A percentile compares a stretch with the other conserved stretches of the same genome.
Evolutionary conservation across 768 basidiomycete species (phyloP).

Genomic region (Phlegmacium glaucopus): DNA sequence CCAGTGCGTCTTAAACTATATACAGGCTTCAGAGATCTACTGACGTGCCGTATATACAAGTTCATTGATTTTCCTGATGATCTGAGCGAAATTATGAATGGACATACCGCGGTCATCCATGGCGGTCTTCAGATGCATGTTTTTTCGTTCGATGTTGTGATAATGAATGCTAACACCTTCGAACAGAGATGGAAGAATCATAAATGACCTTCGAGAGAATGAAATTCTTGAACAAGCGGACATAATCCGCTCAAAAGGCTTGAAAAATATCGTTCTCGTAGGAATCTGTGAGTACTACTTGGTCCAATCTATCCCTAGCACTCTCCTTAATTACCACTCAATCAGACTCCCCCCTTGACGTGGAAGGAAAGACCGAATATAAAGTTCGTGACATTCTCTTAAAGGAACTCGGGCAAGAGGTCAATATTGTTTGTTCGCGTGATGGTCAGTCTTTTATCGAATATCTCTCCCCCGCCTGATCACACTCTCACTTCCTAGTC

Average conservation of each 20-base stretch:
- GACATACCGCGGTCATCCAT: conserved; percentile 31
- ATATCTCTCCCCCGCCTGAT: background rate
- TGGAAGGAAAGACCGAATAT: conserved; percentile 29
- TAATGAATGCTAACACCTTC: background rate
- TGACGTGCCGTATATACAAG: conserved; percentile 13
- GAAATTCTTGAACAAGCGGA: conserved; percentile 44
- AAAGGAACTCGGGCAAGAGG: conserved; percentile 32
- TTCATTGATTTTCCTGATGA: conserved; percentile 32
- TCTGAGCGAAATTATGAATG: conserved; percentile 26
- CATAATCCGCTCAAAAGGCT: conserved; percentile 25
- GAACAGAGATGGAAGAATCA: conserved; percentile 26
- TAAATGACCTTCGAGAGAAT: conserved; percentile 35
- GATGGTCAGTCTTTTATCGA: conserved; percentile 28
- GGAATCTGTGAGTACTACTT: conserved; percentile 28
- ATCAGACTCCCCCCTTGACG: conserved; percentile 30
- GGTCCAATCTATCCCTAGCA: background rate
- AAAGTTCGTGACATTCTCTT: conserved; percentile 24
- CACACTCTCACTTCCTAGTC: conserved; percentile 25
- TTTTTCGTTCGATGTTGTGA: background rate
- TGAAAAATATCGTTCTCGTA: conserved; percentile 26
- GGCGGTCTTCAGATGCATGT: conserved; percentile 46
- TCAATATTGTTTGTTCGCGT: conserved; percentile 51
- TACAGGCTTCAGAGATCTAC: too few species aligned
- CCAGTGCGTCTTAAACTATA: conserved; percentile 41
- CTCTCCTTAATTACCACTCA: background rate